Conservation (phyloP, 1,139 yeast genomes). For the Maudiozyma humilis region DNA sequence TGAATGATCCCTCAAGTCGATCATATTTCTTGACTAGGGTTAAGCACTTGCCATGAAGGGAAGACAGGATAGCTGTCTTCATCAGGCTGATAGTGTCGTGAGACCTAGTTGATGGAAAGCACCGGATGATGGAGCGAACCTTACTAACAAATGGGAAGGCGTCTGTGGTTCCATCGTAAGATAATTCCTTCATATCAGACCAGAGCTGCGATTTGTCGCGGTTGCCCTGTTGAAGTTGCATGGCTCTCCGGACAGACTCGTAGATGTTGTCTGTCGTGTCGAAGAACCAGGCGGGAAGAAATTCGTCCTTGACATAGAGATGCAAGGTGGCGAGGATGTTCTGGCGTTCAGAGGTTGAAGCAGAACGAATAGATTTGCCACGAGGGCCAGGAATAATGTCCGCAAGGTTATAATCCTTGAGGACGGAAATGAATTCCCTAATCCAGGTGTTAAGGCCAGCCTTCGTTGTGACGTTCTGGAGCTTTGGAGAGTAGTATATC, state of each 20-base stretch:
- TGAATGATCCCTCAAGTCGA: background rate
- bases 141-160: background rate
- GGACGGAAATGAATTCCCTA: too few relatives aligned
- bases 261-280: background rate
- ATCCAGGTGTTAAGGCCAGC: too few relatives aligned
- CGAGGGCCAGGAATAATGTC: too few relatives aligned
- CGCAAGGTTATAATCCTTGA: too few relatives aligned
- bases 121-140: background rate
- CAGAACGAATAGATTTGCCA: too few relatives aligned
- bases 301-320: background rate
- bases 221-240: too few relatives aligned
- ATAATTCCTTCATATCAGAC: too few relatives aligned
- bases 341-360: slow-evolving; percentile 1
- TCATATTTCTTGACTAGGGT: background rate
- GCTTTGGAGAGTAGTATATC: too few relatives aligned
- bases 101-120: background rate
- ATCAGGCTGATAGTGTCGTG: background rate
- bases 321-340: background rate
- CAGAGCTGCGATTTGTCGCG: too few relatives aligned
- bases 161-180: background rate
- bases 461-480: too few relatives aligned
- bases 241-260: too few relatives aligned
- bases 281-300: background rate
- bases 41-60: background rate
- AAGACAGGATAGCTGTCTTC: background rate